Evolutionary conservation across 2,329 filamentous ascomycete genomes (phyloP).

Genomic region (Magnaporthales sp.): DNA sequence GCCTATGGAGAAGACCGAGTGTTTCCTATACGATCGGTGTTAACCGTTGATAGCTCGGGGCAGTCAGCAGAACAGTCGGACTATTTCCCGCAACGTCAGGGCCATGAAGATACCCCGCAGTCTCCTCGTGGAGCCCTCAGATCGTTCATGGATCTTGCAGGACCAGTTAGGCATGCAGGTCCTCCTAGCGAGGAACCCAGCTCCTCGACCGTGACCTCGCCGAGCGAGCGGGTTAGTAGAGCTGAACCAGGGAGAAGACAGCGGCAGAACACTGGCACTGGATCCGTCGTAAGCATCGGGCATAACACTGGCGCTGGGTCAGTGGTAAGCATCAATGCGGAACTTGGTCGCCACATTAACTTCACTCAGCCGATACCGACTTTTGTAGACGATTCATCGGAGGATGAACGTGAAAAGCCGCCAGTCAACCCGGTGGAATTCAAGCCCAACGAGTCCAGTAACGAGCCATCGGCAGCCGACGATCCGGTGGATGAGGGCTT

Average conservation of each 20-base stretch:
- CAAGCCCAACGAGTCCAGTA: constrained; percentile 6
- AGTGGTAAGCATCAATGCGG: constrained; percentile 35
- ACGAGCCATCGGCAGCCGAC: not conserved
- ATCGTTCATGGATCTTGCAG: constrained; percentile 19
- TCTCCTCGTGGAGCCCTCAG: constrained; percentile 8
- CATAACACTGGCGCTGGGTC: constrained; percentile 28
- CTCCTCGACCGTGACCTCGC: constrained; percentile 5
- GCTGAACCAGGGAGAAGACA: constrained; percentile 12
- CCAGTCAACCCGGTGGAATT: constrained; percentile 1
- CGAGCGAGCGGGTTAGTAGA: not conserved
- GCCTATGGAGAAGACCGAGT: constrained; percentile 45
- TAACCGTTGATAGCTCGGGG: constrained; percentile 54
- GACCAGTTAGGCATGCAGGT: constrained; percentile 9
- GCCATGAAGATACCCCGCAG: not conserved
- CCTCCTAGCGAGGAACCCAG: constrained; percentile 11
- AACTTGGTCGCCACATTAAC: constrained; percentile 28
- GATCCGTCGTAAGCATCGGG: constrained; percentile 33
- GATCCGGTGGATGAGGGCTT: constrained; percentile 30
- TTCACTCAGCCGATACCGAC: constrained; percentile 22
- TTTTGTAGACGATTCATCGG: constrained; percentile 13
- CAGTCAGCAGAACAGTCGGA: constrained; percentile 25
- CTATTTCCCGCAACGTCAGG: constrained; percentile 25
- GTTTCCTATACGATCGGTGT: constrained; percentile 73
- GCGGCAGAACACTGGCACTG: constrained; percentile 24
- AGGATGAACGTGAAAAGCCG: constrained; percentile 12